phyloP scores from a whole-genome alignment of 495 filamentous ascomycete genomes.

The Neurospora sp. region DNA sequence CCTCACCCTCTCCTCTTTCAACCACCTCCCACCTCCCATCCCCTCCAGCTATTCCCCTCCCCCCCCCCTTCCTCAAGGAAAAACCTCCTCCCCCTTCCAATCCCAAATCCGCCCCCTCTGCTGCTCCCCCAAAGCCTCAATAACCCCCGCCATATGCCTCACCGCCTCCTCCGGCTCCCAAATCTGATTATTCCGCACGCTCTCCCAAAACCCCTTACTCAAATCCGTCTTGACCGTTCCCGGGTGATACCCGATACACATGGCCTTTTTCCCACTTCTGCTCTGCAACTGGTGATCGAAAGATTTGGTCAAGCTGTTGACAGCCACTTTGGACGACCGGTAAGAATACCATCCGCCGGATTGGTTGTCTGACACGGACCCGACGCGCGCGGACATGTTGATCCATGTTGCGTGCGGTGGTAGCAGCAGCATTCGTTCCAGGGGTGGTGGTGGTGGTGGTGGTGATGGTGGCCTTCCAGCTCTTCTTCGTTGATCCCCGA shows the following conservation, averaged over 20 bases:
- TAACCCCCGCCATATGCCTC: slow-evolving; percentile 43
- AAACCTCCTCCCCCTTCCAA: slow-evolving; percentile 63
- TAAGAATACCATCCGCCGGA: slow-evolving; percentile 71
- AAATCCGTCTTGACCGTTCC: slow-evolving; percentile 73
- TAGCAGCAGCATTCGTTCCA: no score
- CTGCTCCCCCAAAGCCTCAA: slow-evolving; percentile 37
- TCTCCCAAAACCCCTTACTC: slow-evolving; percentile 60
- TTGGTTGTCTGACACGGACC: no score
- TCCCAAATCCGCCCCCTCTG: slow-evolving; percentile 66
- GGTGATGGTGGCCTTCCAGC: no score
- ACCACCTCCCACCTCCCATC: no score
- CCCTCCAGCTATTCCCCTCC: no score
- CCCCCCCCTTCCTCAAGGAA: no score
- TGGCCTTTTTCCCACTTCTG: slow-evolving; percentile 45
- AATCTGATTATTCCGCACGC: slow-evolving; percentile 47
- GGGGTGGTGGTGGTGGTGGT: no score
- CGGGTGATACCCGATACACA: slow-evolving; percentile 66
- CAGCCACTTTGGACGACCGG: slow-evolving; percentile 59
- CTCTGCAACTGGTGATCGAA: slow-evolving; percentile 56
- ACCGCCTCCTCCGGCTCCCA: slow-evolving; percentile 54
- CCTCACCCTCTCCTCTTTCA: no score
- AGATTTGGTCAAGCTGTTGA: slow-evolving; percentile 61
- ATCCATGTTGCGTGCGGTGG: no score
- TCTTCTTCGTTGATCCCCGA: no score
- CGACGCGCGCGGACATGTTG: no score